A percentile compares a stretch with the other conserved stretches of the same genome.
These are phyloP conservation scores for Penicillium atrosanguineum DNA, from an alignment of 495 filamentous ascomycete genomes.

Conservation along the genomic window DNA sequence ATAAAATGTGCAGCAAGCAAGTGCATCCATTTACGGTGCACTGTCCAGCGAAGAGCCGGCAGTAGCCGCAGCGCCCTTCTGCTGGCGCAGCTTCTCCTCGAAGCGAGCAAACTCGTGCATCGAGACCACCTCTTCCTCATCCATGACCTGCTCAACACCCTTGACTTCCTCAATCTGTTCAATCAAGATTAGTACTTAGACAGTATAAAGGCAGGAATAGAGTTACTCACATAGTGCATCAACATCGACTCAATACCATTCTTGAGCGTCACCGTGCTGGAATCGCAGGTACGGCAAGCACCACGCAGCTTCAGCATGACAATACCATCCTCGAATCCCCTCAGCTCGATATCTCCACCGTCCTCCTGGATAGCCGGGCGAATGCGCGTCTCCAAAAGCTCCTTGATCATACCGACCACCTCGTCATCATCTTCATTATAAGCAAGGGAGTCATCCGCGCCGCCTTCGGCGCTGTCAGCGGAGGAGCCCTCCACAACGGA, in stretches of 20 bases:
- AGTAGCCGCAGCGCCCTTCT: conserved; percentile 60
- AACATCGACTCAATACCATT: conserved; percentile 98
- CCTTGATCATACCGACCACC: conserved; percentile 96
- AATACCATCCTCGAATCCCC: conserved; percentile 82
- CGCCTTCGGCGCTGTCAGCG: conserved; percentile 53
- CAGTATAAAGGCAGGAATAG: background rate
- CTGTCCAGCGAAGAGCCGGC: conserved; percentile 65
- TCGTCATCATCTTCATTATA: conserved; percentile 88
- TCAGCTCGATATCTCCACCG: conserved; percentile 92
- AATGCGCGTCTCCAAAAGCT: conserved; percentile 93
- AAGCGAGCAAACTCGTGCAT: conserved; percentile 91
- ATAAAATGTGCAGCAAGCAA: background rate
- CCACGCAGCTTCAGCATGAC: conserved; percentile 86
- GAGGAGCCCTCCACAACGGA: conserved; percentile 62
- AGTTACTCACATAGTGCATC: conserved; percentile 68
- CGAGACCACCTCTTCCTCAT: conserved; percentile 88
- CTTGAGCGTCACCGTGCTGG: conserved; percentile 89
- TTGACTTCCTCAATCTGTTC: conserved; percentile 90
- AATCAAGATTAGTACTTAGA: conserved; percentile 23
- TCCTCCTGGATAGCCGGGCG: conserved; percentile 95
- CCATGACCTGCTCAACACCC: conserved; percentile 85
- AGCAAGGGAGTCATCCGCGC: conserved; percentile 61
- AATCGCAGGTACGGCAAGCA: conserved; percentile 93
- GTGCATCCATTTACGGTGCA: conserved; percentile 31
- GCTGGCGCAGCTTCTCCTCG: conserved; percentile 85